These are phyloP conservation scores for Blechomonas ayalai DNA, from an alignment of 208 protist species.

Conservation along the genomic window DNA sequence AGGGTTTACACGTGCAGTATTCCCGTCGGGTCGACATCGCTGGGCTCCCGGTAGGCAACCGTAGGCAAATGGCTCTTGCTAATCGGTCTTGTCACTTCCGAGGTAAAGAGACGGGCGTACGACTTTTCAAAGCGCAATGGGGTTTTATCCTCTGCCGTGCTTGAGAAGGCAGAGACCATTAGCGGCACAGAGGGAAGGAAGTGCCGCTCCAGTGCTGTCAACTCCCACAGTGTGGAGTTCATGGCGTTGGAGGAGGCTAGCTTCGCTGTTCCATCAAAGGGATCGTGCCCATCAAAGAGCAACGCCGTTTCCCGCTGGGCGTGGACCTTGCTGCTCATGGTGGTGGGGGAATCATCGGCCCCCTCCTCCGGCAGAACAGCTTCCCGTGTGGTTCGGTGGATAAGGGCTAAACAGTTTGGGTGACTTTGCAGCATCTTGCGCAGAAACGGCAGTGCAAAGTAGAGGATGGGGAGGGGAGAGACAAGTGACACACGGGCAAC, in stretches of 20 bases:
- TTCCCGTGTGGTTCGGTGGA: slow-evolving; percentile 74
- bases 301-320: slow-evolving; percentile 38
- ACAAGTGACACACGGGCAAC: slow-evolving; percentile 52
- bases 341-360: slow-evolving; percentile 2
- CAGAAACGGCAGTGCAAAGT: slow-evolving; percentile 82
- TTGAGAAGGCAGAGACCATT: slow-evolving; percentile 78
- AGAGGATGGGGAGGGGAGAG: slow-evolving; percentile 71
- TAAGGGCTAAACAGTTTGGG: slow-evolving; percentile 81
- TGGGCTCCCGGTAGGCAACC: slow-evolving; percentile 56
- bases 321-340: slow-evolving; percentile 22
- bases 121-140: slow-evolving; percentile 82
- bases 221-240: slow-evolving; percentile 84
- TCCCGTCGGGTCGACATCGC: slow-evolving; percentile 2
- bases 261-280: slow-evolving; percentile 39
- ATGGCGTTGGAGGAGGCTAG: slow-evolving; percentile 50
- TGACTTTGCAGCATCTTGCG: slow-evolving; percentile 80
- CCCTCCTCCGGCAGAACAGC: slow-evolving; percentile 37
- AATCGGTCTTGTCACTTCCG: slow-evolving; percentile 68
- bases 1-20: no score
- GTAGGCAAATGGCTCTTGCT: slow-evolving; percentile 50
- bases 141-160: slow-evolving; percentile 73
- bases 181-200: slow-evolving; percentile 76
- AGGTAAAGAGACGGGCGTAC: slow-evolving; percentile 77
- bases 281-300: slow-evolving; percentile 76
- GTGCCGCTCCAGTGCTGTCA: slow-evolving; percentile 80